Percentiles rank a stretch among this genome's conserved stretches.
phyloP scores from a whole-genome alignment of 306 rosid species.

The Inga laurina region DNA sequence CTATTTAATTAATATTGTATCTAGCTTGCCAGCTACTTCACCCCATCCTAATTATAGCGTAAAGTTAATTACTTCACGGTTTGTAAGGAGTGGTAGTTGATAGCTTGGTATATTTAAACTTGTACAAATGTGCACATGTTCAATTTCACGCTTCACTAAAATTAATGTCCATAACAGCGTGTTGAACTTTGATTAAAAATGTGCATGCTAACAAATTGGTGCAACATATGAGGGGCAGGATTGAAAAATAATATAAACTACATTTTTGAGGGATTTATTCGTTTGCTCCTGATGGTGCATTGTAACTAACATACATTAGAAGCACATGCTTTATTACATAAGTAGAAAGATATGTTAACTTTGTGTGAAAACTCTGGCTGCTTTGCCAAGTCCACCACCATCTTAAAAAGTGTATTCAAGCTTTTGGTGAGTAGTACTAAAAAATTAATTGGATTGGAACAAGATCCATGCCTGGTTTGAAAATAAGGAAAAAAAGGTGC shows the following conservation, averaged over 20 bases:
- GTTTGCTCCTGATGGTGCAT: background rate
- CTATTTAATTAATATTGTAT: too few species aligned
- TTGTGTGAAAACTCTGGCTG: background rate
- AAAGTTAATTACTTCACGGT: background rate
- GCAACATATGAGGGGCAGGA: background rate
- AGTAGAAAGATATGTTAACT: too few species aligned
- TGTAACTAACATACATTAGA: background rate
- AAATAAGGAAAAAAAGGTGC: background rate
- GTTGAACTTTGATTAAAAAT: too few species aligned
- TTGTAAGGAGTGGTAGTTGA: background rate
- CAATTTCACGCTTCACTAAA: background rate
- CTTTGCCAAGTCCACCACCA: background rate
- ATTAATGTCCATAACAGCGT: too few species aligned
- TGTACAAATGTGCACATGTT: background rate
- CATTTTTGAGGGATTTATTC: background rate
- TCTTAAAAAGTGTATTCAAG: background rate
- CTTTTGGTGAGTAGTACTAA: background rate
- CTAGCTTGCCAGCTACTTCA: too few species aligned
- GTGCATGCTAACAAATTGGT: background rate
- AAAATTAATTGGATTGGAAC: background rate
- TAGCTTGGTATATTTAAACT: background rate
- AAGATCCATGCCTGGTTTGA: background rate
- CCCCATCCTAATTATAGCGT: too few species aligned
- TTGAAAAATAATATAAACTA: too few species aligned
- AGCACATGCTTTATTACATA: too few species aligned